Percentiles rank a stretch among this genome's conserved stretches.
Evolutionary conservation across 352 stramenopile genomes (phyloP).

Genomic region (Pythium pyrilobum): DNA sequence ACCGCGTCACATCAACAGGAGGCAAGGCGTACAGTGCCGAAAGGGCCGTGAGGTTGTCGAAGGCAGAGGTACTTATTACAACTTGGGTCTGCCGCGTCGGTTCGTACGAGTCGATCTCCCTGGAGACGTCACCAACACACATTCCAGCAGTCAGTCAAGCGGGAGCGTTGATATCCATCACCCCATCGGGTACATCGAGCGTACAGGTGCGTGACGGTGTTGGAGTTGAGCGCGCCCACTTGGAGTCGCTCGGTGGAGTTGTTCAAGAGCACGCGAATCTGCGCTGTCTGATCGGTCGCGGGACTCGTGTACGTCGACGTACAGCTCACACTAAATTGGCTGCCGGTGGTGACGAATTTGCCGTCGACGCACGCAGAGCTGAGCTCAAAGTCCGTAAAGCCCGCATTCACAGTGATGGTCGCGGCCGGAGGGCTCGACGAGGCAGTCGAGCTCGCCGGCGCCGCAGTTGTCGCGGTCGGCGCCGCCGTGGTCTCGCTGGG

Average conservation of each 20-base stretch:
- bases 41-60: too few relatives aligned
- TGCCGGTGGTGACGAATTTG: not conserved
- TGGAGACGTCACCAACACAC: not conserved
- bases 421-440: too few relatives aligned
- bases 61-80: not conserved
- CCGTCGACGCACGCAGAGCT: not conserved
- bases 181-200: too few relatives aligned
- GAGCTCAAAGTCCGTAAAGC: not conserved
- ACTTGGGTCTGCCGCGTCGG: not conserved
- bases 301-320: too few relatives aligned
- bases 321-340: not conserved
- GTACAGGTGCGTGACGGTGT: not conserved
- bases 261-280: constrained; percentile 4
- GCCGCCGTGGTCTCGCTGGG: not conserved
- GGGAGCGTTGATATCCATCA: too few relatives aligned
- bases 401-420: too few relatives aligned
- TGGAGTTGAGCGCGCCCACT: not conserved
- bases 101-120: constrained; percentile 3
- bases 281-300: not conserved
- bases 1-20: not conserved
- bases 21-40: constrained; percentile 1
- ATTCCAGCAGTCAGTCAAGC: not conserved
- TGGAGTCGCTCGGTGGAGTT: not conserved
- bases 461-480: not conserved
- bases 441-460: too few relatives aligned